Conservation (phyloP, 331 rosid species). For the Ulmus americana region DNA sequence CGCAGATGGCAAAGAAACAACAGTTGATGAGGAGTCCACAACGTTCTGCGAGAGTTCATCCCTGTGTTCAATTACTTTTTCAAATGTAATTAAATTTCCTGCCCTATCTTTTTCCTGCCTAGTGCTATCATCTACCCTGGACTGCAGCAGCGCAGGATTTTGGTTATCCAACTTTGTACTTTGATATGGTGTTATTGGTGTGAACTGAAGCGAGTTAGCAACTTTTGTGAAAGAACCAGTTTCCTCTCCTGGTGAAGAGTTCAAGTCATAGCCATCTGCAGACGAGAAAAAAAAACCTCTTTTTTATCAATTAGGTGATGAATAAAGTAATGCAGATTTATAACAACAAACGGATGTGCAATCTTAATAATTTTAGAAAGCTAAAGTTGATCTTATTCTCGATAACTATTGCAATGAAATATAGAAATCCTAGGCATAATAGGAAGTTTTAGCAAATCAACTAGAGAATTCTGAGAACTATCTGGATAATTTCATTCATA, state of each 20-base stretch:
- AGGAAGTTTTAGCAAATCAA: background rate
- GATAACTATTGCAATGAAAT: background rate
- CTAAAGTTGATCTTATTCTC: background rate
- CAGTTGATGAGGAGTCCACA: slow-evolving; percentile 56
- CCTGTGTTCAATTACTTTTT: slow-evolving; percentile 35
- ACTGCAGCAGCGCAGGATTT: slow-evolving; percentile 17
- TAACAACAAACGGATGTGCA: background rate
- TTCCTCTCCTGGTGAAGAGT: slow-evolving; percentile 34
- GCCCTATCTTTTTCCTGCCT: slow-evolving; percentile 40
- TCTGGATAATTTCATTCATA: background rate
- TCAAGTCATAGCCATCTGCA: slow-evolving; percentile 60
- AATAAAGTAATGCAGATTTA: background rate
- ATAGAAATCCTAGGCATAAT: background rate
- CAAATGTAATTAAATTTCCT: slow-evolving; percentile 29
- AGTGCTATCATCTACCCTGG: slow-evolving; percentile 37
- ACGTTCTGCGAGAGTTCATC: slow-evolving; percentile 53
- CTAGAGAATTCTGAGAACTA: background rate
- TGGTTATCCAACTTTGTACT: slow-evolving; percentile 28
- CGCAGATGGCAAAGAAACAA: slow-evolving; percentile 30
- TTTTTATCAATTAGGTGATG: slow-evolving; percentile 12
- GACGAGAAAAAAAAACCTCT: slow-evolving; percentile 25
- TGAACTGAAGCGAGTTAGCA: slow-evolving; percentile 33
- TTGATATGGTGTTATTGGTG: slow-evolving; percentile 33
- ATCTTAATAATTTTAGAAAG: background rate
- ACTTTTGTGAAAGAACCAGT: slow-evolving; percentile 27